phyloP scores from a whole-genome alignment of 164 flowering plant species.

The Saururus chinensis region DNA sequence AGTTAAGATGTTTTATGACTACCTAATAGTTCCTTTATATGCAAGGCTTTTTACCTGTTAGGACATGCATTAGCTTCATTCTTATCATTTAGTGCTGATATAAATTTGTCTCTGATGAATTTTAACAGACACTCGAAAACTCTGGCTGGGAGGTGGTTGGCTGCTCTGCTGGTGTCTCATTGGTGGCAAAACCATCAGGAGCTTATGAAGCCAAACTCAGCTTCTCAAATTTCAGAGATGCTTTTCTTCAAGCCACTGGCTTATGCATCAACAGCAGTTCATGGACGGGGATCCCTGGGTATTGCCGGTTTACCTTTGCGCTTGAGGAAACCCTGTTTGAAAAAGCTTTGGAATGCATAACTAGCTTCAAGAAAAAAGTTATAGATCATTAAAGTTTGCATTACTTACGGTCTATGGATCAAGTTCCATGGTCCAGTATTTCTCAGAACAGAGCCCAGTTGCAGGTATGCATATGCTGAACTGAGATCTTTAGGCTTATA shows the following conservation, averaged over 20 bases:
- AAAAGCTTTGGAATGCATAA: slow-evolving; percentile 60
- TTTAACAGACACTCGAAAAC: slow-evolving; percentile 47
- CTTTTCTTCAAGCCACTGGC: slow-evolving; percentile 58
- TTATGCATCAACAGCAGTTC: slow-evolving; percentile 76
- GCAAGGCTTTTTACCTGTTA: too few species aligned
- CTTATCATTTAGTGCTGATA: background rate
- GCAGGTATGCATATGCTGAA: too few species aligned
- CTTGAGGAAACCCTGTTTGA: slow-evolving; percentile 69
- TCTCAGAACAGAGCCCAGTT: too few species aligned
- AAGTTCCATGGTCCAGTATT: too few species aligned
- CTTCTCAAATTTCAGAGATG: slow-evolving; percentile 69
- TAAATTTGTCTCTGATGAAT: background rate
- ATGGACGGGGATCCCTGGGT: slow-evolving; percentile 88
- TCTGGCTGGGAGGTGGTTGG: slow-evolving; percentile 83
- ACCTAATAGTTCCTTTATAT: too few species aligned
- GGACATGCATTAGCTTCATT: background rate
- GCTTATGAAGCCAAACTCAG: slow-evolving; percentile 33
- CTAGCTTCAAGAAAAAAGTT: slow-evolving; percentile 32
- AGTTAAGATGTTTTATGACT: too few species aligned
- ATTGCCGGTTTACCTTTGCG: slow-evolving; percentile 79
- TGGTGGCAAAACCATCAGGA: slow-evolving; percentile 76
- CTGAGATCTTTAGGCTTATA: too few species aligned
- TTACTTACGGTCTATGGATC: background rate
- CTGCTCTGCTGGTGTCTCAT: slow-evolving; percentile 57
- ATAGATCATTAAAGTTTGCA: slow-evolving; percentile 14